phyloP scores from a whole-genome alignment of 1,139 yeast genomes.

The Pichia sp. region DNA sequence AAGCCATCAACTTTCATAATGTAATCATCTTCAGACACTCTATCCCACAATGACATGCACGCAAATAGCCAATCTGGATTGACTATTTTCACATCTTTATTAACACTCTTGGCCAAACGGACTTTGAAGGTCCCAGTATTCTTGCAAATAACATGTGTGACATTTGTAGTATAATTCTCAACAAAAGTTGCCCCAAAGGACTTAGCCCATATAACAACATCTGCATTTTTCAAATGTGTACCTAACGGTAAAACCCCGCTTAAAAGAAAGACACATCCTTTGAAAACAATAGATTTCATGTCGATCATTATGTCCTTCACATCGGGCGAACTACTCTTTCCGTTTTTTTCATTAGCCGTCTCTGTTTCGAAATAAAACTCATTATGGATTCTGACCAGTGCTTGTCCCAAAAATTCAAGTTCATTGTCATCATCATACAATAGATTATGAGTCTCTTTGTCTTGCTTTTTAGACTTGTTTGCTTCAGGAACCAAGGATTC shows the following conservation, averaged over 20 bases:
- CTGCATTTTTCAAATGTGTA: conserved; percentile 59
- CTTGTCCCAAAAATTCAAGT: conserved; percentile 52
- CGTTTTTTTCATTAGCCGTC: conserved; percentile 14
- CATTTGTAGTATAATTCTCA: conserved; percentile 59
- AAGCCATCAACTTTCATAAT: conserved; percentile 40
- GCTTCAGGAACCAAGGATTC: conserved; percentile 5
- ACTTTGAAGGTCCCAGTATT: conserved; percentile 76
- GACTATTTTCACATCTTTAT: conserved; percentile 70
- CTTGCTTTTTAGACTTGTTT: conserved; percentile 4
- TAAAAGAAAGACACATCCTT: conserved; percentile 64
- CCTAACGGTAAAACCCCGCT: conserved; percentile 86
- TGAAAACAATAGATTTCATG: conserved; percentile 60
- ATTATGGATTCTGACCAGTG: conserved; percentile 54
- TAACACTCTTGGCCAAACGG: conserved; percentile 54
- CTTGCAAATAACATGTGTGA: conserved; percentile 84
- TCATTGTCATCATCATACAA: conserved; percentile 79
- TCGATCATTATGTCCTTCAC: conserved; percentile 62
- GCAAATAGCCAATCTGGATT: conserved; percentile 90
- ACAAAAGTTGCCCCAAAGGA: conserved; percentile 89
- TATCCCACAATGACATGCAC: conserved; percentile 72
- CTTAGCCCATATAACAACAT: conserved; percentile 85
- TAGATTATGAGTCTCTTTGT: conserved; percentile 45
- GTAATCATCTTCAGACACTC: conserved; percentile 56
- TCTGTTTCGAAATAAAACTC: conserved; percentile 52
- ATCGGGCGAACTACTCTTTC: conserved; percentile 34